These are phyloP conservation scores for Fusarium solani-melongenae DNA, from an alignment of 2,329 filamentous ascomycete species.

Conservation along the genomic window DNA sequence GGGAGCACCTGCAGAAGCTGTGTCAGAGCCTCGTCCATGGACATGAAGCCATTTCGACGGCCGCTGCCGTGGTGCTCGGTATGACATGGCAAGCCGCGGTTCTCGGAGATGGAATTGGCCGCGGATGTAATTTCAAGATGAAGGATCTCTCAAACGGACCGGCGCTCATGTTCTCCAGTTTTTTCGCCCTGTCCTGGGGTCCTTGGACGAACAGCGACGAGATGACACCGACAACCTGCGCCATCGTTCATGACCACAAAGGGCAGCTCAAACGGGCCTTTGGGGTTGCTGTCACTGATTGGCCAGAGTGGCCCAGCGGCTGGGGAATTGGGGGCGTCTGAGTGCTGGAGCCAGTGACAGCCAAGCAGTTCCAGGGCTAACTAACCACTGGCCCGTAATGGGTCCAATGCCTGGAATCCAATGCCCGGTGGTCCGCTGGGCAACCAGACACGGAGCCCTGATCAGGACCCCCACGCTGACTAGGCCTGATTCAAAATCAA, in stretches of 20 bases:
- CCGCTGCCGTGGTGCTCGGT: constrained; percentile 31
- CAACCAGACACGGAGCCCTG: constrained; percentile 8
- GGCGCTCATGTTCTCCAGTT: constrained; percentile 30
- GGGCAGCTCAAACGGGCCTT: constrained; percentile 22
- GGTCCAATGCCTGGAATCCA: not conserved
- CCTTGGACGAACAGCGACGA: not conserved
- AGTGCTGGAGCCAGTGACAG: constrained; percentile 7
- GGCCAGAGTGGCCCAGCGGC: not conserved
- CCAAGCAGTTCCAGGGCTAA: not conserved
- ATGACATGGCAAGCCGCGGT: constrained; percentile 38
- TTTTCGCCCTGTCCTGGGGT: constrained; percentile 14
- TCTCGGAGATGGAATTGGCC: constrained; percentile 15
- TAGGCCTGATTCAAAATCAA: constrained; percentile 44
- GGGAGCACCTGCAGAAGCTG: constrained; percentile 12
- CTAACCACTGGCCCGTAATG: not conserved
- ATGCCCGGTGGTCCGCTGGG: constrained; percentile 5
- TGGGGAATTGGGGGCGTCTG: constrained; percentile 25
- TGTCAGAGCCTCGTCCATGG: constrained; percentile 8
- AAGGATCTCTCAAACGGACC: constrained; percentile 29
- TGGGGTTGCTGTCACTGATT: constrained; percentile 12
- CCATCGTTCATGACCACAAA: constrained; percentile 20
- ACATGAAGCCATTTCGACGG: constrained; percentile 19
- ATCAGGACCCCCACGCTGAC: constrained; percentile 43
- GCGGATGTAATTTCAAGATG: not conserved
- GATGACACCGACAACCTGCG: constrained; percentile 10